phyloP scores from a whole-genome alignment of 1,284 basidiomycete genomes.

The Flammula alnicola region DNA sequence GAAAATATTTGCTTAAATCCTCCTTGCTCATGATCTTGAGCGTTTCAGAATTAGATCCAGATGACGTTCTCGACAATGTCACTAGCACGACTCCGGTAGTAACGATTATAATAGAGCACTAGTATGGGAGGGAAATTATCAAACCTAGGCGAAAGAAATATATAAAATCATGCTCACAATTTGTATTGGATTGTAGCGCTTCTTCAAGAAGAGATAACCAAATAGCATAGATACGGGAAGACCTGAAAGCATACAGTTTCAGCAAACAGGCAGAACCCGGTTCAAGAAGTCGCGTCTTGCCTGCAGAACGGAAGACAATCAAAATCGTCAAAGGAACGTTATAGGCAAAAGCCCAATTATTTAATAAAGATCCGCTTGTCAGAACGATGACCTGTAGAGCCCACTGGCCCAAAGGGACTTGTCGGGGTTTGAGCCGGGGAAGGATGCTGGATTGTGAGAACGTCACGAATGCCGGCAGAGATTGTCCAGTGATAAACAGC shows the following conservation, averaged over 20 bases:
- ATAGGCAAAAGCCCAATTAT: conserved; percentile 86
- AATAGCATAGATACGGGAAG: conserved; percentile 73
- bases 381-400: conserved; percentile 77
- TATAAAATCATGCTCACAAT: conserved; percentile 46
- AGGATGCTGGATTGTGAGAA: conserved; percentile 37
- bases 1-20: conserved; percentile 56
- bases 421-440: conserved; percentile 63
- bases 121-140: background rate
- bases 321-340: conserved; percentile 83
- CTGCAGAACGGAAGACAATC: conserved; percentile 89
- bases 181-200: conserved; percentile 65
- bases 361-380: conserved; percentile 72
- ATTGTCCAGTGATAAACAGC: conserved; percentile 72
- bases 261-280: too few species aligned
- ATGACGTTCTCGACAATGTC: conserved; percentile 67
- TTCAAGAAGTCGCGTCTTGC: conserved; percentile 45
- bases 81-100: conserved; percentile 78
- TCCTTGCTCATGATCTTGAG: conserved; percentile 29
- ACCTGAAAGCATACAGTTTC: conserved; percentile 40
- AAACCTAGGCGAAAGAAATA: background rate
- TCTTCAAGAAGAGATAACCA: conserved; percentile 59
- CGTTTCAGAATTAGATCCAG: conserved; percentile 31
- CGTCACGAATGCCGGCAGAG: conserved; percentile 60
- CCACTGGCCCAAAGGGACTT: conserved; percentile 79
- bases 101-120: conserved; percentile 76